Conservation (phyloP, 306 rosid species). For the Glycine soja region DNA sequence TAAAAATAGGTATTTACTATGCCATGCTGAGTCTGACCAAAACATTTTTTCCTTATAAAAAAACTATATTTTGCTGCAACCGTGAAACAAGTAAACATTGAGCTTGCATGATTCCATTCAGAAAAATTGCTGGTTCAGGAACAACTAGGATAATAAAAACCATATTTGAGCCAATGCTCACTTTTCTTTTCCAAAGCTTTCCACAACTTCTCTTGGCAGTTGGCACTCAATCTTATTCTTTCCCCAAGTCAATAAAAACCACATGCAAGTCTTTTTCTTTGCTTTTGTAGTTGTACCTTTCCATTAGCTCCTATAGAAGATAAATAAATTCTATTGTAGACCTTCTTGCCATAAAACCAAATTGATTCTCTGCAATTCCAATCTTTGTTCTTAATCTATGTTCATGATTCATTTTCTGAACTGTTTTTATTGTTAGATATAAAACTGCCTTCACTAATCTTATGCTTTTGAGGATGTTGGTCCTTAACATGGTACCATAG, state of each 20-base stretch:
- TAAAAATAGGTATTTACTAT: constrained; percentile 12
- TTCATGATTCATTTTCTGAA: constrained; percentile 2
- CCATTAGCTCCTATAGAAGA: no score
- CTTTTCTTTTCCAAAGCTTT: constrained; percentile 4
- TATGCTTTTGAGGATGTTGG: neutral
- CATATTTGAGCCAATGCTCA: neutral
- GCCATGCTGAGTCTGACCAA: constrained; percentile 9
- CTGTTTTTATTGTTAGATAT: constrained; percentile 1
- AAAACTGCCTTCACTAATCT: neutral
- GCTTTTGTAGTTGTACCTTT: no score
- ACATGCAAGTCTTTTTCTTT: neutral
- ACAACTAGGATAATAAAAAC: neutral
- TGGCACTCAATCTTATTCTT: neutral
- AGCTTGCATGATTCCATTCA: neutral
- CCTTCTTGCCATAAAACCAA: neutral
- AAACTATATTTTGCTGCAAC: neutral
- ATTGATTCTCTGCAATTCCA: neutral
- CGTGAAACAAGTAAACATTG: constrained; percentile 13
- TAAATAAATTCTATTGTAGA: neutral
- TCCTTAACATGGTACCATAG: neutral
- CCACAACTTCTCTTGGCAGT: neutral
- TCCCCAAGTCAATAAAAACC: neutral
- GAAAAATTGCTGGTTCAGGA: constrained; percentile 8
- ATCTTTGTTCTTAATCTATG: neutral
- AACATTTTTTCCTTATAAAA: neutral